Evolutionary conservation across 257 asterid species (phyloP).

Genomic region (Hygrophila difformis): DNA sequence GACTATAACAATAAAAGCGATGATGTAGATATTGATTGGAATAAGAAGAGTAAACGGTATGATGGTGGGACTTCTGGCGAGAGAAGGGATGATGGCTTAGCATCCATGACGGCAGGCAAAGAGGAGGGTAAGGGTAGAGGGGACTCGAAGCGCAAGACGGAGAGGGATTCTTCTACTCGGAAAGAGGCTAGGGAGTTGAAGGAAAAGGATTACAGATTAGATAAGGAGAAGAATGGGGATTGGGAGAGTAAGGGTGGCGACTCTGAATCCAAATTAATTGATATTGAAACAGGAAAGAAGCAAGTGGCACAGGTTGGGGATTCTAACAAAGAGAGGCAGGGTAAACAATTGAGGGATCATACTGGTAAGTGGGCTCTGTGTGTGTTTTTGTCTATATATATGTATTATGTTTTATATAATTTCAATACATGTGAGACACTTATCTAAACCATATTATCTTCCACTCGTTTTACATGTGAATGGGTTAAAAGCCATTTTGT

Average conservation of each 20-base stretch:
- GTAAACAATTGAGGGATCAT: constrained; percentile 62
- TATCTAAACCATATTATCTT: too few relatives aligned
- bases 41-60: constrained; percentile 52
- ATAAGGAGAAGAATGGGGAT: constrained; percentile 61
- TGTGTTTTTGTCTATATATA: too few relatives aligned
- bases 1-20: constrained; percentile 41
- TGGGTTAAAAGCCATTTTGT: too few relatives aligned
- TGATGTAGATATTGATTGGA: constrained; percentile 43
- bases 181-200: constrained; percentile 64
- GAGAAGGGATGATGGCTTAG: constrained; percentile 44
- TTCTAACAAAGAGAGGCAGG: constrained; percentile 49
- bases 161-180: constrained; percentile 63
- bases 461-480: too few relatives aligned
- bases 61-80: constrained; percentile 55
- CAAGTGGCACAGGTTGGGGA: constrained; percentile 39
- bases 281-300: constrained; percentile 45
- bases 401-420: too few relatives aligned
- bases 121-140: constrained; percentile 53
- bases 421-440: too few relatives aligned
- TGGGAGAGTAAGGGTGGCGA: constrained; percentile 54
- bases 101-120: constrained; percentile 40
- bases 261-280: constrained; percentile 29
- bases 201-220: constrained; percentile 68
- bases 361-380: too few relatives aligned
- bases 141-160: constrained; percentile 79